Base-by-base conservation (phyloP, 2,329 filamentous ascomycete genomes). In the Nemania sp. region DNA sequence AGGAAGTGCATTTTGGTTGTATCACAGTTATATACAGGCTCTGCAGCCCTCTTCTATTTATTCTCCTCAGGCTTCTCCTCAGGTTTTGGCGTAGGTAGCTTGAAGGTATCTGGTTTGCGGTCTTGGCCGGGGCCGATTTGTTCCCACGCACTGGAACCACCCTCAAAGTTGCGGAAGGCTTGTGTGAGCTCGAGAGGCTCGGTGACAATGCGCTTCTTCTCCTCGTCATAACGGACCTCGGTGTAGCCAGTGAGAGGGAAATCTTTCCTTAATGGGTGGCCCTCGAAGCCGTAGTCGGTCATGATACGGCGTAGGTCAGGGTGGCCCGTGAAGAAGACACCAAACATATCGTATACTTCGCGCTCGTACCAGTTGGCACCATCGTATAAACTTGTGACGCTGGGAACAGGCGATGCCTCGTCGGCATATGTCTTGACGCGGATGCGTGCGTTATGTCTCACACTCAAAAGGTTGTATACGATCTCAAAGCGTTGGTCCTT, bases 231-330 rank as follows among this genome's bases (percentile, higher is more conserved):
- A 78, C 96, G 89, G 74, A 99, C 92, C 85, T 99, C 97, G 38
- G 96, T 99, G 85, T 99, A 99, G 55, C 96, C 96, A 2, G 96
- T 98, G 80, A 99, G 84, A 24, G 96, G 96, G 85, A 99, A 99
- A 80, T 99, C 96, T 85, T 99, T 99, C 79, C 97, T 89, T 79
- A 99, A 84, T 49, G 96, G 96, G 84, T 99, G 96, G 61, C 96
- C 96, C 81, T 99, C 97, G 78, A 99, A 99, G 61, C 96, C 96
- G 81, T 99, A 99, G 81, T 99, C 96, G 73, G 96, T 99, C 95
- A 99, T 97, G 84, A 99, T 98, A 75, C 96, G 90, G 80, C 96
- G 90, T 75, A 99, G 86, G 84, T 99, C 97, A 45, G 96, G 96
- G 85, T 99, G 96, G 70, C 92, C 93, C 62, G 91, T 87, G 83